These are phyloP conservation scores for Hypocrella siamensis DNA, from an alignment of 2,329 filamentous ascomycete genomes.

Conservation along the genomic window DNA sequence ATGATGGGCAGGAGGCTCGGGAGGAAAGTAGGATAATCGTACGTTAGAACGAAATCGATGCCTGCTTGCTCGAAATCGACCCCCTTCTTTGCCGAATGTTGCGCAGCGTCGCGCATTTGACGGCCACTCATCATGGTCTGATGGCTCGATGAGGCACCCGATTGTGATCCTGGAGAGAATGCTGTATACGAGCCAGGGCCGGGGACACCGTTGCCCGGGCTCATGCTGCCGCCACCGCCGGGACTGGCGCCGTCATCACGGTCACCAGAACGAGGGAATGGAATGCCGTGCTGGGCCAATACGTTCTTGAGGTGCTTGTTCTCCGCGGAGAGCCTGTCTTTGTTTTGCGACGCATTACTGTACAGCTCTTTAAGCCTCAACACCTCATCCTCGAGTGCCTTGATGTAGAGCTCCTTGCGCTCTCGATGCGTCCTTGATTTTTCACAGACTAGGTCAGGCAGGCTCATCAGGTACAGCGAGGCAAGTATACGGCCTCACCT, in stretches of 20 bases:
- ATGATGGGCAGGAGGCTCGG: too few relatives aligned
- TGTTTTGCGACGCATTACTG: constrained; percentile 57
- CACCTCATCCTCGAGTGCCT: constrained; percentile 82
- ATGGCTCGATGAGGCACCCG: constrained; percentile 18
- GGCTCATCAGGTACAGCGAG: too few relatives aligned
- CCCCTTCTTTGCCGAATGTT: constrained; percentile 18
- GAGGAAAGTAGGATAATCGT: constrained; percentile 43
- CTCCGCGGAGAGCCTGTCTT: constrained; percentile 60
- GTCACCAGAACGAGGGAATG: constrained; percentile 11
- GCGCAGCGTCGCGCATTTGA: constrained; percentile 13
- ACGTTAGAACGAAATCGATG: constrained; percentile 86
- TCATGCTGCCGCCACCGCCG: constrained; percentile 32
- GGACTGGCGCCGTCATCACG: constrained; percentile 29
- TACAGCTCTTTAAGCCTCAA: constrained; percentile 78
- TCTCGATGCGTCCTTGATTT: constrained; percentile 97
- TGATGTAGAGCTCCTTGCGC: constrained; percentile 92
- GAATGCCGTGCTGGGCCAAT: constrained; percentile 36
- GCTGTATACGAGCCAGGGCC: constrained; percentile 25
- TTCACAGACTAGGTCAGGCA: too few relatives aligned
- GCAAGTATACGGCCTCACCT: constrained; percentile 41
- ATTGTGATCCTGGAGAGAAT: constrained; percentile 27
- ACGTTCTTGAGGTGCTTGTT: constrained; percentile 55
- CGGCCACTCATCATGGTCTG: constrained; percentile 14
- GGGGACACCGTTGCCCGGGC: constrained; percentile 44
- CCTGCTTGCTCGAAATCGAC: constrained; percentile 69